A percentile compares a stretch with the other conserved stretches of the same genome.
These are phyloP conservation scores for Nitzschia inconspicua DNA, from an alignment of 108 stramenopile genomes.

Conservation along the genomic window DNA sequence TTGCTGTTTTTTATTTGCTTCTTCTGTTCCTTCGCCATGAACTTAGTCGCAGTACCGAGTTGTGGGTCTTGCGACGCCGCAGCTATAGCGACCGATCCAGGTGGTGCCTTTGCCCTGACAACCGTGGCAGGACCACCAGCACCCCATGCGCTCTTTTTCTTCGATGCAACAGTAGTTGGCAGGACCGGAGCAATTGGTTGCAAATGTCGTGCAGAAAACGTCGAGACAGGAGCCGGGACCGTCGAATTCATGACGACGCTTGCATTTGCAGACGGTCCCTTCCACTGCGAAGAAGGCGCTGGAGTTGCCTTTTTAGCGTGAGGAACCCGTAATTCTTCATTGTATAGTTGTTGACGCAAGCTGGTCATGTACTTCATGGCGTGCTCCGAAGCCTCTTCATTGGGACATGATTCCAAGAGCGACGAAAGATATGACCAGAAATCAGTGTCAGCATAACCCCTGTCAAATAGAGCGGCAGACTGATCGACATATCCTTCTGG, in stretches of 20 bases:
- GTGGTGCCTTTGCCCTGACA: conserved; percentile 26
- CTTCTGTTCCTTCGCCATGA: conserved; percentile 45
- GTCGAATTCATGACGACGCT: not conserved
- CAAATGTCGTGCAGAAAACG: conserved; percentile 4
- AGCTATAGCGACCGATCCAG: conserved; percentile 27
- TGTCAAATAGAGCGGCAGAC: conserved; percentile 66
- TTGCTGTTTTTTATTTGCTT: conserved; percentile 23
- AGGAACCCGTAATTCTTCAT: not conserved
- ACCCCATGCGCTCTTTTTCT: conserved; percentile 48
- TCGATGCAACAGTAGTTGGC: not conserved
- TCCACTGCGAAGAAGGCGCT: not conserved
- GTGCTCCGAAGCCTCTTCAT: conserved; percentile 27
- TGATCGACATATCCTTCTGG: conserved; percentile 74
- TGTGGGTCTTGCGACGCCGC: conserved; percentile 28
- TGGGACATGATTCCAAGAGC: conserved; percentile 73
- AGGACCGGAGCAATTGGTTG: not conserved
- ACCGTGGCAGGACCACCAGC: conserved; percentile 16
- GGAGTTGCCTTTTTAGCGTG: not conserved
- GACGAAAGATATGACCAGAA: conserved; percentile 67
- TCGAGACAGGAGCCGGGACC: not conserved
- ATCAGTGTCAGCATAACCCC: conserved; percentile 49
- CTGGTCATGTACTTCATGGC: conserved; percentile 56
- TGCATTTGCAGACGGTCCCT: not conserved
- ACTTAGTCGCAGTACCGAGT: conserved; percentile 47
- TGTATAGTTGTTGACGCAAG: conserved; percentile 27